Percentiles rank a stretch among this genome's conserved stretches.
These are phyloP conservation scores for Rhodosporidiobolus odoratus DNA, from an alignment of 768 basidiomycete genomes.

Conservation along the genomic window DNA sequence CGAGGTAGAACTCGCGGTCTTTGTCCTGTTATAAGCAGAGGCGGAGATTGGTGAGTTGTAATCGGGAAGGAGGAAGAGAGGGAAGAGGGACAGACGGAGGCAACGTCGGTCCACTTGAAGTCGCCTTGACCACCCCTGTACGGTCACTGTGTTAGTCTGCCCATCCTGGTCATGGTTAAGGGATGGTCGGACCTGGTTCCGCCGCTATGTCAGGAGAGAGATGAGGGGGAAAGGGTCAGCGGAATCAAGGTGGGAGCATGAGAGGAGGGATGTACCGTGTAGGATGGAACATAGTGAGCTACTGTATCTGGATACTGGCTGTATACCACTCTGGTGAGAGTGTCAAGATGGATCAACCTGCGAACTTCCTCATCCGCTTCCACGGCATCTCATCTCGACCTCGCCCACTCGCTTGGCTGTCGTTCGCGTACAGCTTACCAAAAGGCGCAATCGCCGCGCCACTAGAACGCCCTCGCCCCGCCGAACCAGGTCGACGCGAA, in stretches of 20 bases:
- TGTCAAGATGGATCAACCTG: no score
- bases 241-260: background rate
- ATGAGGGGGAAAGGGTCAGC: background rate
- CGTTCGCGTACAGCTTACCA: no score
- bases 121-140: conserved; percentile 36
- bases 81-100: conserved; percentile 13
- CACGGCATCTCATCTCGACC: no score
- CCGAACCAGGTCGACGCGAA: no score
- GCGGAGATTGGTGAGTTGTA: background rate
- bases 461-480: no score
- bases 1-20: conserved; percentile 73
- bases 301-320: background rate
- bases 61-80: background rate
- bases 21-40: conserved; percentile 25
- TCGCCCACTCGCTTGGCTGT: no score
- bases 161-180: fast-evolving
- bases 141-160: background rate
- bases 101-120: conserved; percentile 39
- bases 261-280: conserved; percentile 11
- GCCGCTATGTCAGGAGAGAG: conserved; percentile 12
- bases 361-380: no score
- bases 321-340: no score
- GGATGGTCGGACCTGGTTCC: conserved; percentile 22
- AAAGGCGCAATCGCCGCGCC: no score
- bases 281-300: conserved; percentile 32